Evolutionary conservation across 2,329 filamentous ascomycete species (phyloP).

Genomic region (Trichoderma lentiforme): DNA sequence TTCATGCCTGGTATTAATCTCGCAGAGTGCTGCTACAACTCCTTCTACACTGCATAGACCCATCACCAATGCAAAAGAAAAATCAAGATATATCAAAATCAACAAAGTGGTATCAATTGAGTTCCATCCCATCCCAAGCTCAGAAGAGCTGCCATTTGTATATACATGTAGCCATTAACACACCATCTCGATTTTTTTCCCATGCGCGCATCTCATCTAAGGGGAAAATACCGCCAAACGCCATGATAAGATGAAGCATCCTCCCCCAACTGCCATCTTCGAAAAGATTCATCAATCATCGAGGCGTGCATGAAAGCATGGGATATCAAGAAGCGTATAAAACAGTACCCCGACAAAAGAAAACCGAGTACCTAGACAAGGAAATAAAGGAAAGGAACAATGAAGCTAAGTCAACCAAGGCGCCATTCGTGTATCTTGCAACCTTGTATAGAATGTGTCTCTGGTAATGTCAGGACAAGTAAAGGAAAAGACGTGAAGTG

Average conservation of each 20-base stretch:
- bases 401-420: not conserved
- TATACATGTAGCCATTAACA: slow-evolving; percentile 12
- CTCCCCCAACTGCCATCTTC: not conserved
- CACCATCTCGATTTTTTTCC: not conserved
- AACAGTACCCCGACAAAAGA: not conserved
- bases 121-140: slow-evolving; percentile 9
- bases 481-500: not conserved
- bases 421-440: slow-evolving; percentile 17
- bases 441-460: not conserved
- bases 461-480: not conserved
- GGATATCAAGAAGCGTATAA: slow-evolving; percentile 3
- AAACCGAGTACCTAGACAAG: not conserved
- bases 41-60: not conserved
- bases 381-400: not conserved
- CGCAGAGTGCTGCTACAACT: not conserved
- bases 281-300: not conserved
- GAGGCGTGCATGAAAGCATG: slow-evolving; percentile 1
- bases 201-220: slow-evolving; percentile 3
- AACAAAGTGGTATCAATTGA: slow-evolving; percentile 21
- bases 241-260: slow-evolving; percentile 3
- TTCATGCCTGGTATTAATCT: not conserved
- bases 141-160: slow-evolving; percentile 1
- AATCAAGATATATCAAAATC: not conserved
- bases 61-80: not conserved
- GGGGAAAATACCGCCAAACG: slow-evolving; percentile 5